Evolutionary conservation across 2,329 filamentous ascomycete genomes (phyloP).

Genomic region (Aspergillus sp.): DNA sequence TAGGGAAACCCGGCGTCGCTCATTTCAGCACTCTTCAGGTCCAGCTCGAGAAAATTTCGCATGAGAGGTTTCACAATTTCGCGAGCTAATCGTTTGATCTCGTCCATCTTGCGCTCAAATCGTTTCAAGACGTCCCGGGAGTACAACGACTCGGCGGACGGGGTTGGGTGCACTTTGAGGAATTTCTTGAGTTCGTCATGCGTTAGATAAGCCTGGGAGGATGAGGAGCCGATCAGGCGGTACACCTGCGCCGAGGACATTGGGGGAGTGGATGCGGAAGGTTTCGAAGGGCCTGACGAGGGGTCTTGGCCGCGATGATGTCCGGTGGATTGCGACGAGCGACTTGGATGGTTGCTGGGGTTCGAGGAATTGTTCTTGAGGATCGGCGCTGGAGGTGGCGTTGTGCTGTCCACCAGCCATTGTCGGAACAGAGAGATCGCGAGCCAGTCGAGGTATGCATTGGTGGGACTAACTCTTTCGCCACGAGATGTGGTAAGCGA

Average conservation of each 20-base stretch:
- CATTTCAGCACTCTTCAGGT: slow-evolving; percentile 51
- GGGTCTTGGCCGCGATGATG: slow-evolving; percentile 11
- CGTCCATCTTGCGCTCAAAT: slow-evolving; percentile 84
- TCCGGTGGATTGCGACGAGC: slow-evolving; percentile 9
- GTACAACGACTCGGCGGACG: slow-evolving; percentile 64
- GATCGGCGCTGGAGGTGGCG: slow-evolving; percentile 62
- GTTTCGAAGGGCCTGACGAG: slow-evolving; percentile 17
- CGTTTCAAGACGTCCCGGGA: slow-evolving; percentile 79
- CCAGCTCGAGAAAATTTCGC: slow-evolving; percentile 79
- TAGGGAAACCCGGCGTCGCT: slow-evolving; percentile 55
- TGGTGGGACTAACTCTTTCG: slow-evolving; percentile 76
- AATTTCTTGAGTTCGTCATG: slow-evolving; percentile 92
- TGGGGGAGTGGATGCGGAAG: slow-evolving; percentile 27
- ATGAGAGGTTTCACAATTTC: slow-evolving; percentile 83
- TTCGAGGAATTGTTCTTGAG: slow-evolving; percentile 29
- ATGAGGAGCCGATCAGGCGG: slow-evolving; percentile 67
- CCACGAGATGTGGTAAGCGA: slow-evolving; percentile 75
- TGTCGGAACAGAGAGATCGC: slow-evolving; percentile 84
- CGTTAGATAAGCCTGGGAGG: slow-evolving; percentile 64
- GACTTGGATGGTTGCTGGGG: slow-evolving; percentile 10
- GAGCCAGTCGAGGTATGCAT: slow-evolving; percentile 85
- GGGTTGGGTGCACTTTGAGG: slow-evolving; percentile 70
- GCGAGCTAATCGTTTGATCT: slow-evolving; percentile 79
- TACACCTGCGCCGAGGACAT: slow-evolving; percentile 66
- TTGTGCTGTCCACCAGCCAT: slow-evolving; percentile 89